A percentile compares a stretch with the other conserved stretches of the same genome.
phyloP scores from a whole-genome alignment of 768 basidiomycete genomes.

The Pleurotus djamor region DNA sequence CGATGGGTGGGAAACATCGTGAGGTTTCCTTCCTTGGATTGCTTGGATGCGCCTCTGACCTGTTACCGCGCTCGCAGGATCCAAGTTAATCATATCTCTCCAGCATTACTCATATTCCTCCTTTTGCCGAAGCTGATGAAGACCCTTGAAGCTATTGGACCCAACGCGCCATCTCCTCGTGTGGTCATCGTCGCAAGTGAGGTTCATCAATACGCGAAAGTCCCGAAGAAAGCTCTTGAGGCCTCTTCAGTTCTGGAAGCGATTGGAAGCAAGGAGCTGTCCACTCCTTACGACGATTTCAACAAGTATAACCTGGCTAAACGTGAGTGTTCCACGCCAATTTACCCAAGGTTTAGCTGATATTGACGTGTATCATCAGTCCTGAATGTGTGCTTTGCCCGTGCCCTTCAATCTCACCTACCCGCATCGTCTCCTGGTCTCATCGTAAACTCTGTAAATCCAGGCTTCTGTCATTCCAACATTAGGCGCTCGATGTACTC shows the following conservation, averaged over 20 bases:
- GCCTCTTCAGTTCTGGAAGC: not conserved
- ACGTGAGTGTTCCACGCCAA: too few relatives aligned
- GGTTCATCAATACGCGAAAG: conserved; percentile 27
- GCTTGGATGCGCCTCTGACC: not conserved
- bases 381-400: conserved; percentile 36
- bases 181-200: conserved; percentile 45
- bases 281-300: not conserved
- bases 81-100: conserved; percentile 45
- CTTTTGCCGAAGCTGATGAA: conserved; percentile 38
- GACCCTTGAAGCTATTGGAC: conserved; percentile 23
- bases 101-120: conserved; percentile 35
- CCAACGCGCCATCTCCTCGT: conserved; percentile 26
- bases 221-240: conserved; percentile 15
- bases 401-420: conserved; percentile 29
- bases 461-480: conserved; percentile 39
- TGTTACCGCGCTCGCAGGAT: conserved; percentile 24
- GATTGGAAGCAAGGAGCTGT: not conserved
- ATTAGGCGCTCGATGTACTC: conserved; percentile 23
- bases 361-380: conserved; percentile 20
- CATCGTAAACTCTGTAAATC: conserved; percentile 34
- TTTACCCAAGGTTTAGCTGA: too few relatives aligned
- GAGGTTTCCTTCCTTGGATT: conserved; percentile 6
- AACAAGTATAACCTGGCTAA: conserved; percentile 31
- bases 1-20: conserved; percentile 50
- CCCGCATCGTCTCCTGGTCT: conserved; percentile 12